These are phyloP conservation scores for Trichomonascus vanleenenianus DNA, from an alignment of 805 yeast species.

Conservation along the genomic window DNA sequence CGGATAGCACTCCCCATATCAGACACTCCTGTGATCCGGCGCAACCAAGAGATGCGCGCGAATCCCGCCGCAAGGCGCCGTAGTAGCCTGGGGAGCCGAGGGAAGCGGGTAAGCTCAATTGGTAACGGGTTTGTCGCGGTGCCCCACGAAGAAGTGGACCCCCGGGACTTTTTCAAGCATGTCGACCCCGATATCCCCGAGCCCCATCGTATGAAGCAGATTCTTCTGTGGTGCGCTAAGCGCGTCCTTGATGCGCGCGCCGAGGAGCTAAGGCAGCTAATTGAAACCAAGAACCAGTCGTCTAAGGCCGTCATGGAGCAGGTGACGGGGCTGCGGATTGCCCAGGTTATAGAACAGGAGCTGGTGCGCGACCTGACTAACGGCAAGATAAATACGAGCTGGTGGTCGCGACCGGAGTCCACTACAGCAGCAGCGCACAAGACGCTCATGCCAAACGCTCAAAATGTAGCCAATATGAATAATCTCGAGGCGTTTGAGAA, in stretches of 20 bases:
- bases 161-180: conserved; percentile 50
- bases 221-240: conserved; percentile 60
- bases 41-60: conserved; percentile 30
- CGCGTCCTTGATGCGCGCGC: conserved; percentile 33
- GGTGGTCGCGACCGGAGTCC: conserved; percentile 46
- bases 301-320: conserved; percentile 22
- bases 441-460: conserved; percentile 44
- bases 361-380: conserved; percentile 48
- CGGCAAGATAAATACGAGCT: conserved; percentile 55
- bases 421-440: conserved; percentile 19
- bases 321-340: conserved; percentile 30
- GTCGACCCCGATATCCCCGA: conserved; percentile 57
- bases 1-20: conserved; percentile 27
- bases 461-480: conserved; percentile 44
- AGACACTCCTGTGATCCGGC: conserved; percentile 33
- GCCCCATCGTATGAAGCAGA: conserved; percentile 64
- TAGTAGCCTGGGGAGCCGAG: conserved; percentile 37
- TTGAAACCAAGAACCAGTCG: conserved; percentile 21
- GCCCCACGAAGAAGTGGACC: conserved; percentile 57
- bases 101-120: conserved; percentile 64
- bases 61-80: conserved; percentile 18
- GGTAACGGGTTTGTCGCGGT: conserved; percentile 57
- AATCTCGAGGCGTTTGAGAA: conserved; percentile 40
- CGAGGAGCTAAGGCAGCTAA: conserved; percentile 16
- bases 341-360: conserved; percentile 59